Base-by-base conservation (phyloP, 768 basidiomycete species). In the Tulasnella sp. region DNA sequence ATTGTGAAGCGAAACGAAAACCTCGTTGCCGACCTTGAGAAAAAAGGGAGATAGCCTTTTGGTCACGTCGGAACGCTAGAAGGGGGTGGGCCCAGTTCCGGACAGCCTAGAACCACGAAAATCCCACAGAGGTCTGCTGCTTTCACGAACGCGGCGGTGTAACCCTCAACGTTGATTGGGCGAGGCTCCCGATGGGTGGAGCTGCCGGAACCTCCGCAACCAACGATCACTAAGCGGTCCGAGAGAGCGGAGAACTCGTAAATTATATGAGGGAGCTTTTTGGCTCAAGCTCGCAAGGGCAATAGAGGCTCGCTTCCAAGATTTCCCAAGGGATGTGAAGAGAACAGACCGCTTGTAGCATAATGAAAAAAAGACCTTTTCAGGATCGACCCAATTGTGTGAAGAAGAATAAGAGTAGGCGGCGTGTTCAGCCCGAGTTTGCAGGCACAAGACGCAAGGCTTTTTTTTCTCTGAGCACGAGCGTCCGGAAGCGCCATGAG, bases 81-180 rank as follows among this genome's bases (percentile, higher is more conserved):
- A 69, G 64, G 46, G 46, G 46, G 46, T 20, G 16, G 46, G n/a
- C 34, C 34, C 12, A 37, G 31, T 69, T 69, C 64, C 64, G 64
- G 64, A 69, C 64, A 69, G 64, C 64, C 64, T 69, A 69, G 64
- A 69, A 69, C 64, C 64, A 69, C 64, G 34, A 69, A 69, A 69
- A 37, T 69, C 64, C 64, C 64, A 69, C 64, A 69, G n/a, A 69
- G 8, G 64, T 69, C 64, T 34, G n/a, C 28, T 60, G 58, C 24
- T 28, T 69, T 69, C 34, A 37, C 28, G 31, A 69, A 37, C 31
- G 64, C 18, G 64, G 64, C 64, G 34, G 64, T 69, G 64, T 69
- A 69, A 69, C 64, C 64, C 64, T 37, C 64, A 69, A 69, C 64
- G 64, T 69, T 69, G 64, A 69, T 69, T 69, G 64, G 64, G 64